Conservation (phyloP, 768 basidiomycete species). For the Rhizopogon vesiculosus region DNA sequence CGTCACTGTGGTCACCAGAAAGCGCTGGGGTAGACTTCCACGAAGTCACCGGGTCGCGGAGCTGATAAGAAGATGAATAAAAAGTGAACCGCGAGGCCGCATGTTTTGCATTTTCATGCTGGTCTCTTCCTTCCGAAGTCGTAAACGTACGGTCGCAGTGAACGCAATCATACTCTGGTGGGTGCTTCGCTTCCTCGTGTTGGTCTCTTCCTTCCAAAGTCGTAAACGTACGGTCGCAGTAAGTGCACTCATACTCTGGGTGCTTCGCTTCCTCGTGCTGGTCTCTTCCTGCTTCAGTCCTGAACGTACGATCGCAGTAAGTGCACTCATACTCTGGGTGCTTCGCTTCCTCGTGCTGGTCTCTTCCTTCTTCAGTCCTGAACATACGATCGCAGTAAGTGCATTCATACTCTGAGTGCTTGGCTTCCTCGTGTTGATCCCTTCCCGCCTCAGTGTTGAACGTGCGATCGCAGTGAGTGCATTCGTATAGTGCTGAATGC, state of each 20-base stretch:
- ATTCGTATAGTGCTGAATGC: not conserved
- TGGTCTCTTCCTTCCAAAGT: too few species aligned
- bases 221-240: too few species aligned
- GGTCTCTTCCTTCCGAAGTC: conserved; percentile 4
- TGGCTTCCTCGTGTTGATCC: not conserved
- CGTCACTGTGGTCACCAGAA: not conserved
- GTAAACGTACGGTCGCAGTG: not conserved
- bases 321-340: too few species aligned
- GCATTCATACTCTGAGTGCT: conserved; percentile 5
- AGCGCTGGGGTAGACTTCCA: too few species aligned
- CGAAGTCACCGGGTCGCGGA: too few species aligned
- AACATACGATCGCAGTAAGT: conserved; percentile 6
- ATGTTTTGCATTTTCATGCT: conserved; percentile 1
- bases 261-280: too few species aligned
- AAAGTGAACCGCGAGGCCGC: not conserved
- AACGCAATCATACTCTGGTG: too few species aligned
- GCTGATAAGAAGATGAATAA: not conserved
- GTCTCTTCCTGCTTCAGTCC: too few species aligned
- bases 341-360: too few species aligned
- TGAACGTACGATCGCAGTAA: conserved; percentile 13
- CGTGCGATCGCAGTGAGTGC: conserved; percentile 8
- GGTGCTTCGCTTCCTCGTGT: too few species aligned
- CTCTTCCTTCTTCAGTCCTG: too few species aligned
- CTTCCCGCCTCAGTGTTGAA: conserved; percentile 4
- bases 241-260: too few species aligned